These are phyloP conservation scores for Ophiobolus disseminans DNA, from an alignment of 2,329 filamentous ascomycete genomes.

Conservation along the genomic window DNA sequence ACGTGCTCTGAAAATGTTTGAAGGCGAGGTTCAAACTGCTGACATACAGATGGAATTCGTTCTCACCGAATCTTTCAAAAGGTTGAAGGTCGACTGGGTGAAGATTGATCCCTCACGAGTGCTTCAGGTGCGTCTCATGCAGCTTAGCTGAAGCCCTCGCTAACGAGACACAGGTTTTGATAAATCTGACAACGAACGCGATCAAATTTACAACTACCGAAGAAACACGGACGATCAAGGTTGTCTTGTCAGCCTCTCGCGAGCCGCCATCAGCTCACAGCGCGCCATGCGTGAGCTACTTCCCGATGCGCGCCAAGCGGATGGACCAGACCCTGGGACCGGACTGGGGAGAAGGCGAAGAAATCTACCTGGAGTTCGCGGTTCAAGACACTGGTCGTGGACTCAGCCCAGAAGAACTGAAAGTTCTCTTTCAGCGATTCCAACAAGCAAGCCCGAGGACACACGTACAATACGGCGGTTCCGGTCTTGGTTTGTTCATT, in stretches of 20 bases:
- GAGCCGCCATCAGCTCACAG: conserved; percentile 57
- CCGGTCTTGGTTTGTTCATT: conserved; percentile 80
- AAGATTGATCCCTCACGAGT: conserved; percentile 77
- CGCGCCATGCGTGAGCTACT: conserved; percentile 64
- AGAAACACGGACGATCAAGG: conserved; percentile 67
- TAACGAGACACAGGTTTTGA: conserved; percentile 61
- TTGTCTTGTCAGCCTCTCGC: conserved; percentile 69
- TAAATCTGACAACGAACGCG: conserved; percentile 81
- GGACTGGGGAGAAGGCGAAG: conserved; percentile 74
- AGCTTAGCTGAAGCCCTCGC: background rate
- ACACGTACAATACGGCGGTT: conserved; percentile 80
- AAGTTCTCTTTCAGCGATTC: conserved; percentile 78
- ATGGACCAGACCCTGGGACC: conserved; percentile 57
- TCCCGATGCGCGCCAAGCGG: conserved; percentile 63
- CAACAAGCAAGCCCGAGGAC: conserved; percentile 78
- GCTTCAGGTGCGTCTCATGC: conserved; percentile 58
- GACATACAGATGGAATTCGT: conserved; percentile 71
- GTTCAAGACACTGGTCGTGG: conserved; percentile 81
- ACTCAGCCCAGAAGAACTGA: conserved; percentile 73
- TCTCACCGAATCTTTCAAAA: conserved; percentile 67
- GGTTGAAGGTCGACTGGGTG: conserved; percentile 69
- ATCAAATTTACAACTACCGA: conserved; percentile 80
- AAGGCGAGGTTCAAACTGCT: conserved; percentile 73
- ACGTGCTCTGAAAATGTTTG: conserved; percentile 77
- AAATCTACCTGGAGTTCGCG: conserved; percentile 72